Base-by-base conservation (phyloP, 1,284 basidiomycete species). In the Trametes sp. region DNA sequence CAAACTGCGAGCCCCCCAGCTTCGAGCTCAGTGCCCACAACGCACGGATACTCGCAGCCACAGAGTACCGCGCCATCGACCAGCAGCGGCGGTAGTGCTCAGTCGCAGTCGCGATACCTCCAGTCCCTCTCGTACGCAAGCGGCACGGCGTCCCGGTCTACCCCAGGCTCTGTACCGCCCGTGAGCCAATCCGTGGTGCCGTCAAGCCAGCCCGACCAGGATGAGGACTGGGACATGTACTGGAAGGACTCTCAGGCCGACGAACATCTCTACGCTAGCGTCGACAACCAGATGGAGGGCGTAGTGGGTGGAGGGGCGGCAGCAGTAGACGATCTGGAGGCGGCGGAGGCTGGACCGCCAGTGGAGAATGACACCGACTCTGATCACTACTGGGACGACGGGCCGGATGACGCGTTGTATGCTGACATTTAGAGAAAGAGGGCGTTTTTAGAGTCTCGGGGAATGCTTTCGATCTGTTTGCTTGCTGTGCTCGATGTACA, bases 181-280 rank as follows among this genome's bases (percentile, higher is more conserved):
- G 31, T 44, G 8, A 56, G 44, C 31, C 59, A 60, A 46, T 60
- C 59, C 10, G 35, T 54, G 11, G 59, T 60, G n/a, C 59, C 59
- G 16, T 54, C 51, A 2, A 60, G 59, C 35, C 59, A 60, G 24
- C 59, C 59, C 19, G 59, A 60, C 13, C 59, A 38, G 1, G 59
- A 60, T 19, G 79, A 81, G 59, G 81, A 81, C 65, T 81, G 78
- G 76, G 82, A 84, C 26, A 69, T 73, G 54, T 81, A 82, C 55
- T 83, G 81, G 82, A 76, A 75, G 46, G 70, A 74, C 9, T 73
- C 78, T 45, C 75, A 59, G 13, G 51, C 14, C n/a, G 62, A 64
- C 29, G 62, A 64, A 10, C 36, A 49, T 14, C 45, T 62, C 33
- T 55, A 57, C 31, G 60, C 38, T 28, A 50, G 46, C 41, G 46